Base-by-base conservation (phyloP, 139 green algal genomes). In the Limnomonas spitsbergensis region DNA sequence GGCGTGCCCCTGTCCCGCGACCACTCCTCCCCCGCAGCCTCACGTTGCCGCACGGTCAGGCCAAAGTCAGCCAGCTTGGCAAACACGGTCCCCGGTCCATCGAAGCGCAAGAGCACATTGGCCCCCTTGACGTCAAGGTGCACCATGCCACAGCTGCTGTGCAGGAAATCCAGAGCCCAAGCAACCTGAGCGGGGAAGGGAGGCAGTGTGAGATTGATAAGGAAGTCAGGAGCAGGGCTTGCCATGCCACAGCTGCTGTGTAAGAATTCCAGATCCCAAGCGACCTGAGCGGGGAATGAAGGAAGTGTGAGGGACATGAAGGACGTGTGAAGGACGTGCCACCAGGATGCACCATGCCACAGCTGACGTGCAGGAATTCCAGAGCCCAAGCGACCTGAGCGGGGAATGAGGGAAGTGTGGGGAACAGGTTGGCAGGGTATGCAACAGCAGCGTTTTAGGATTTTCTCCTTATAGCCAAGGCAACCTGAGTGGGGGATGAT, bases 101-200 rank as follows among this genome's bases (percentile, higher is more conserved):
- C 47, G 20, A 61, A 61, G 14, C 47, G 14, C 47, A 61, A 61
- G 14, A 61, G 47, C 14, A 61, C 47, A 61, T 61, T 61, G 14
- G 47, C 47, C 14, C 47, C 61, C 29, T 72, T 72, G 61, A 72
- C 61, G 29, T 72, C 61, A 7, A 72, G 29, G 61, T 72, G 61
- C 9, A 72, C 9, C 61, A 72, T 72, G 26, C 61, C 61, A 72
- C 61, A 72, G 7, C 27, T 39, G 26, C 27, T 39, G 61, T 72
- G 61, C 26, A 72, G 61, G 29, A 72, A 72, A 20, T 72, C 61
- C 27, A 72, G 61, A 34, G 61, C 61, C 61, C 61, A 72, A 24
- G 61, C 61, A 24, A 72, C 61, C 61, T 72, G 29, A 20, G 14
- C 47, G 47, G 20, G 47, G 47, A 61, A 61, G 14, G 47, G 47